Base-by-base conservation (phyloP, 176 grass and related monocot genomes). In the Triticum aestivum region DNA sequence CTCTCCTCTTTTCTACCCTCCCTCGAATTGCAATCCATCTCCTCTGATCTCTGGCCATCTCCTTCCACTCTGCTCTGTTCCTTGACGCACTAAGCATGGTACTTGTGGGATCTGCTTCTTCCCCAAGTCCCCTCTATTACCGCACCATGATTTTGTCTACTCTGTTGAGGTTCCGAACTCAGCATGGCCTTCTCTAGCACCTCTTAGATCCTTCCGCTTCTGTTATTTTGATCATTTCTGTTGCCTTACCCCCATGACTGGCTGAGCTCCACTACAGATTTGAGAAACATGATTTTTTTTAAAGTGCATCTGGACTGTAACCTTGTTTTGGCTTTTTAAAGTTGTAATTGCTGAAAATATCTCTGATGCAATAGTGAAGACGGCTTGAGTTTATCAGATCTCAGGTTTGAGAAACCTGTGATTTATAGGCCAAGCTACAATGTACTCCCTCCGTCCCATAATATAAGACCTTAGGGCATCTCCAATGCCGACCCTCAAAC, bases 341-440 rank as follows among this genome's bases (percentile, higher is more conserved):
- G 81, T 87, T 88, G 21, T 65, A 75, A 88, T 86, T 83, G 89
- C 87, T 67, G 42, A 91, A 88, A 84, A 68, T 82, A 54, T 88
- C 37, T 89, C 67, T 90, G 90, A 97, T 94, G 90, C 94, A 79
- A 97, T 13, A 97, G 78, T 65, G 80, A 94, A 84, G 39, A 49
- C 38, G 72, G 79, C 91, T 91, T 91, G 90, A 84, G 88, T 89
- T 87, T 97, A 94, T 97, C 90, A 97, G 81, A 90, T 59, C 86
- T 73, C 94, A 82, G 88, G 79, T 92, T 83, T 52, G 86, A 94
- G 94, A 82, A 77, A 85, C 67, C 87, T 96, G 89, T 88, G 87
- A 82, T 96, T 89, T 96, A 96, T 92, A 90, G 17, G 51, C 87
- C 91, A 89, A 91, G 86, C 89, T 83, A 94, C 87, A 97, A 33